Base-by-base conservation (phyloP, 2,329 filamentous ascomycete species). In the Pestalotiopsis sp. region DNA sequence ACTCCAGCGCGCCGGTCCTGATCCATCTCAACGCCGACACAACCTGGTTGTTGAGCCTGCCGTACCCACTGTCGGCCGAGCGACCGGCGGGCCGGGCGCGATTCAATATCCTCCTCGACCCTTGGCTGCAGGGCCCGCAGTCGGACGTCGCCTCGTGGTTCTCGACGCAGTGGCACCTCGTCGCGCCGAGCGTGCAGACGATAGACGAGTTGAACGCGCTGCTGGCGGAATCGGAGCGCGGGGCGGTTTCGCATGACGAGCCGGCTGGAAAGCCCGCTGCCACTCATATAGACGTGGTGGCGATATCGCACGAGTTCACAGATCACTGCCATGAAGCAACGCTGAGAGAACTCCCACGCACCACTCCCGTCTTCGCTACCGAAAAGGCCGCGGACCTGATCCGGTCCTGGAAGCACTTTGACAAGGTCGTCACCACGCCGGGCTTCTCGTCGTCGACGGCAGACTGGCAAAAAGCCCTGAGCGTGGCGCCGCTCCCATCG, bases 21-120 rank as follows among this genome's bases (percentile, higher is more conserved):
- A 86, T 88, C 66, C 90, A 92, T 77, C 82, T 92, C 40, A 92
- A 91, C 76, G 89, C 86, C 72, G 90, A 92, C 78, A 91, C 89
- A 4, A 88, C 86, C 25, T 92, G 90, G 90, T 82, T 92, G 2
- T 79, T 92, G n/a, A 89, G 90, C 70, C 81, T 92, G 9, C 89
- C 90, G 1, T 84, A 86, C 59, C 89, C 88, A 4, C 73, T 79
- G 0, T 78, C 79, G 38, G 79, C 80, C 2, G 74, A 80, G 25
- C 80, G 78, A 62, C 81, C 83, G 56, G 79, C 78, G n/a, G 79
- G 80, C 6, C 83, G 85, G 20, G 79, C 81, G 20, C 90, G 87
- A 72, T 91, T 86, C 81, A 91, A 92, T 74, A 82, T 92, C 64
- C 78, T 92, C 23, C 83, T 92, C 58, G 90, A 92, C 74, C 90